Evolutionary conservation across 345 rosid species (phyloP).

Genomic region (Lepidium aucheri): DNA sequence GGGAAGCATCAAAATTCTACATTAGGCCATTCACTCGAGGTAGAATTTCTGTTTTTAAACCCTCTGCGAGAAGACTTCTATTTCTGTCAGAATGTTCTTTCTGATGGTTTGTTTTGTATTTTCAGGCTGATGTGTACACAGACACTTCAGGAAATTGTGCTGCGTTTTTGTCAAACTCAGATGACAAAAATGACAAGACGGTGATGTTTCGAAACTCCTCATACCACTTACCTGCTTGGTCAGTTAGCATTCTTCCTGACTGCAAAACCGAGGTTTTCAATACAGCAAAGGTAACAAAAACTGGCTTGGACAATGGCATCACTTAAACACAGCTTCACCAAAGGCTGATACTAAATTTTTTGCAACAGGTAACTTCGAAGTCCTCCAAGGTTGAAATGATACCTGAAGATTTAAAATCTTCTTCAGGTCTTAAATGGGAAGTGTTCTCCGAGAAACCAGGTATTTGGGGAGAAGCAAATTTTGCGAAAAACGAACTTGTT

Average conservation of each 20-base stretch:
- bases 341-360: not conserved
- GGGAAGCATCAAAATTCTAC: slow-evolving; percentile 41
- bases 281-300: slow-evolving; percentile 65
- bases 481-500: slow-evolving; percentile 45
- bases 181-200: slow-evolving; percentile 52
- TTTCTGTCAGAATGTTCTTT: slow-evolving; percentile 9
- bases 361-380: slow-evolving; percentile 55
- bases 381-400: slow-evolving; percentile 69
- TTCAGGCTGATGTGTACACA: slow-evolving; percentile 69
- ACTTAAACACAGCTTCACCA: not conserved
- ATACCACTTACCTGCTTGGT: slow-evolving; percentile 89
- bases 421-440: slow-evolving; percentile 61
- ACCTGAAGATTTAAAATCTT: slow-evolving; percentile 52
- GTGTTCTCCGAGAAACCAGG: slow-evolving; percentile 61
- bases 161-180: slow-evolving; percentile 79
- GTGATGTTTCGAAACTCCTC: slow-evolving; percentile 51
- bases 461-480: slow-evolving; percentile 68
- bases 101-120: slow-evolving; percentile 4
- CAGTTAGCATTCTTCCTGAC: slow-evolving; percentile 90
- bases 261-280: slow-evolving; percentile 74
- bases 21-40: slow-evolving; percentile 75
- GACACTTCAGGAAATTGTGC: slow-evolving; percentile 62
- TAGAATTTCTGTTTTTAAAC: not conserved
- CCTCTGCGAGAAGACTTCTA: not conserved
- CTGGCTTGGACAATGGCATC: not conserved